Evolutionary conservation across 2,329 filamentous ascomycete genomes (phyloP), one percentile per base, ranked within the genome.

Genomic region (Penicillium sp.): DNA sequence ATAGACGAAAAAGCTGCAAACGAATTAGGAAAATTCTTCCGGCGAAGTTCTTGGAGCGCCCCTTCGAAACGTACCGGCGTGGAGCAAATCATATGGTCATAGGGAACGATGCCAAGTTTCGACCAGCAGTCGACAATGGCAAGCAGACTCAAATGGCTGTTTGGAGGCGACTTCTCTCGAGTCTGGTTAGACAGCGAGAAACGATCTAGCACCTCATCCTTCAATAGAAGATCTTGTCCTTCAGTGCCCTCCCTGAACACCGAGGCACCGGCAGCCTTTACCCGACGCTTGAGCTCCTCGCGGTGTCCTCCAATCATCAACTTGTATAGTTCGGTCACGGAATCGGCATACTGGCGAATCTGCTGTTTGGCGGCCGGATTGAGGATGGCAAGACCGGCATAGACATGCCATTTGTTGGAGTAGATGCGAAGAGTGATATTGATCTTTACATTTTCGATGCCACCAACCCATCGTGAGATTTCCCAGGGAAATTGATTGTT

Each of bases 91-190:
- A 99, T 99, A 81, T 99, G 96, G 78, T 99, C 94, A 77, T 99
- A 99, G 0, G 95, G 95, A 52, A 96, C 90, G 70, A 97, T 99
- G 37, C 88, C 90, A 49, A 98, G 84, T 68, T 92, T 91, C 74
- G 91, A 95, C 95, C 95, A 99, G 79, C 94, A 98, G 80, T 99
- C 95, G 46, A 98, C 96, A 87, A 99, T 99, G 51, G 93, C 95
- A 48, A 99, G 84, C 59, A 99, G 83, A 74, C 89, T 93, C 33
- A 99, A 84, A 77, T 99, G 96, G 75, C 95, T 99, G 79, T 99
- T 99, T 2, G 73, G 75, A 56, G 90, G 92, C 22, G 92, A 85
- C 61, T 84, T 82, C 71, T 89, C 84, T 58, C 86, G 86, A 42
- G 87, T 84, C 62, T 84, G 82, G 59, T 89, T 87, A 38, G 91